Conservation (phyloP, 108 stramenopile genomes). For the Hondaea fermentalgiana region DNA sequence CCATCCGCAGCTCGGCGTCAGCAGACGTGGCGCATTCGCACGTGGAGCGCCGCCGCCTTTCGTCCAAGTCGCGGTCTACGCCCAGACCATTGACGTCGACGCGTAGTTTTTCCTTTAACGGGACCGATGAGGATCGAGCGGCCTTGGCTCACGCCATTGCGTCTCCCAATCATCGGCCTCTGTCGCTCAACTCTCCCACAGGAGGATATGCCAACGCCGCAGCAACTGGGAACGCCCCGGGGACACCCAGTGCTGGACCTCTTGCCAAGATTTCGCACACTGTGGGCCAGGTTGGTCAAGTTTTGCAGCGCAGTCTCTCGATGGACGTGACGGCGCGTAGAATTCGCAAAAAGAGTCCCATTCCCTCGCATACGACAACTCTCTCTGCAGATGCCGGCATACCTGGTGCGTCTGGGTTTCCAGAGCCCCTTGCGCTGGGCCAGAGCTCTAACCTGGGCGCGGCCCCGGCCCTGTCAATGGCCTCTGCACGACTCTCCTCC, state of each 20-base stretch:
- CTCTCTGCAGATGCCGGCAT: not conserved
- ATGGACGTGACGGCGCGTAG: not conserved
- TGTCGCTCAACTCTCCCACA: no score
- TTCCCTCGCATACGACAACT: not conserved
- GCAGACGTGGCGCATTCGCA: not conserved
- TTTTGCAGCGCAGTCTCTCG: not conserved
- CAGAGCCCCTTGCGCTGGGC: not conserved
- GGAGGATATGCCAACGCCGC: no score
- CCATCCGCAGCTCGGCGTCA: no score
- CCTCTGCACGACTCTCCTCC: no score
- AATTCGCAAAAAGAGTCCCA: not conserved
- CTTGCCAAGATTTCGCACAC: not conserved
- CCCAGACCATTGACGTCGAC: not conserved
- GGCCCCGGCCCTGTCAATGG: no score
- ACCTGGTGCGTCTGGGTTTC: not conserved
- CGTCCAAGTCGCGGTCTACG: not conserved
- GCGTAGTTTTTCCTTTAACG: not conserved
- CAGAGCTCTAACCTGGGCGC: no score
- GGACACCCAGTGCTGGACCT: not conserved
- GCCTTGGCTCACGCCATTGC: not conserved
- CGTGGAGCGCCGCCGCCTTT: not conserved
- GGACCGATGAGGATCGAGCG: not conserved
- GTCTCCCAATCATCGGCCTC: no score
- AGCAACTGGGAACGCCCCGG: not conserved
- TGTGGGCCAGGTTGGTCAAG: not conserved